Base-by-base conservation (phyloP, 106 monocot genomes). In the Dioscorea dumetorum region DNA sequence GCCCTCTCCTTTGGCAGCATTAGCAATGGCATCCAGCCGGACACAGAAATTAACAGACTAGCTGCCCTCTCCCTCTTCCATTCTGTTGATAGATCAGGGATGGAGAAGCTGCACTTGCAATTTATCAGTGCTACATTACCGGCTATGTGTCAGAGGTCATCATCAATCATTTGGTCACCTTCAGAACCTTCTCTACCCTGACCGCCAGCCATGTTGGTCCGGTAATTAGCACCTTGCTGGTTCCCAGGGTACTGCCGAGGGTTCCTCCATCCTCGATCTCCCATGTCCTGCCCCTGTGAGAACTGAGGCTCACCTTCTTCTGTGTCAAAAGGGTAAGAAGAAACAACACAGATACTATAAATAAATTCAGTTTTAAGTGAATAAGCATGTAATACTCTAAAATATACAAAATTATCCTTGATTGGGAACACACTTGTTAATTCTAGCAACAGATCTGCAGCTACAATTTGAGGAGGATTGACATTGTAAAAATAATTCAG, bases 181-280 rank as follows among this genome's bases (percentile, higher is more conserved):
- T 72, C 72, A 1, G 63, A 68, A 5, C 70, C 80, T 34, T 74
- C 80, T 58, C 73, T 64, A 17, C 72, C 48, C 10, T 56, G 57
- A 12, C 22, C 10, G 41, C 41, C 71, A 13, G 28, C 60, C 65
- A 67, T 58, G 22, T n/a, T 65, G 52, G 70, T 52, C 8, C 67
- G 64, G 7, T 67, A 71, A 33, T 75, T 67, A 13, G 73, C 61
- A 23, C 50, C 62, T 7, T 63, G 77, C 20, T 82, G 65, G 5
- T 63, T 76, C 34, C 60, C 78, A 0, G 54, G 20, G 48, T 78
- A 67, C 17, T 63, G 77, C 32, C 66, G 66, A 3, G 28, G 28
- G 78, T 74, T 85, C 67, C 74, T 81, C 81, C 85, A 75, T 20
- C 48, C 58, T 20, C 53, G 79, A 17, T 83, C 70, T 12, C 24